Evolutionary conservation across 495 filamentous ascomycete genomes (phyloP), one percentile per base, ranked within the genome.

Genomic region (Usnea hakonensis): DNA sequence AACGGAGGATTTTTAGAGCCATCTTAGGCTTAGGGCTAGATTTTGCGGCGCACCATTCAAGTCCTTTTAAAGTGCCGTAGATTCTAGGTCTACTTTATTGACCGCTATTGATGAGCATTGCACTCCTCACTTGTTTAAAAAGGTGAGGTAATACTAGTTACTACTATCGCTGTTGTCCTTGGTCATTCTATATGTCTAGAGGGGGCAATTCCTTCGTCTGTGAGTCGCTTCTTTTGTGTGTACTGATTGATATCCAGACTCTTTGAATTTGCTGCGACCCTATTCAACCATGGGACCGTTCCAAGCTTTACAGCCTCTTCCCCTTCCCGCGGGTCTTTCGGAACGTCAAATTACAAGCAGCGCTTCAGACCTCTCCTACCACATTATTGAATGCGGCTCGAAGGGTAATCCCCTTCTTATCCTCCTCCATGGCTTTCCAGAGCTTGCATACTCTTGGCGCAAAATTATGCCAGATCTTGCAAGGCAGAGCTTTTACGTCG

Each of bases 391-490:
- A 67, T 75, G 83, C 21, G 83, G 83, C 32, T 52, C 56, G 35
- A 64, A 69, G 54, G 72, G 72, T 17, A 79, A 75, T 21, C 85
- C 84, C 0, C 78, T 88, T 52, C 72, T 90, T 36, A 70, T 88
- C 23, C 81, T 86, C 63, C 77, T 83, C 58, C 86, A 87, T 69
- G 86, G 85, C 26, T 88, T 81, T 65, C 85, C 86, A 10, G 85
- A 89, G 66, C 77, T 88, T 23, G 84, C 86, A 52, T 89, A 79
- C 70, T 87, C 85, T 37, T 88, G 85, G 85, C 83, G 85, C 59
- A 82, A 84, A 50, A 70, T 87, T 16, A 76, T 88, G 61, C 79
- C 81, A 21, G 56, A 70, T 3, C 70, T 90, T 28, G 81, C 85
- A 13, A 69, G 64, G 6, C 74, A 79, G 3, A 83, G 83, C 36